phyloP scores from a whole-genome alignment of 768 basidiomycete genomes.

The Kwoniella sp. region DNA sequence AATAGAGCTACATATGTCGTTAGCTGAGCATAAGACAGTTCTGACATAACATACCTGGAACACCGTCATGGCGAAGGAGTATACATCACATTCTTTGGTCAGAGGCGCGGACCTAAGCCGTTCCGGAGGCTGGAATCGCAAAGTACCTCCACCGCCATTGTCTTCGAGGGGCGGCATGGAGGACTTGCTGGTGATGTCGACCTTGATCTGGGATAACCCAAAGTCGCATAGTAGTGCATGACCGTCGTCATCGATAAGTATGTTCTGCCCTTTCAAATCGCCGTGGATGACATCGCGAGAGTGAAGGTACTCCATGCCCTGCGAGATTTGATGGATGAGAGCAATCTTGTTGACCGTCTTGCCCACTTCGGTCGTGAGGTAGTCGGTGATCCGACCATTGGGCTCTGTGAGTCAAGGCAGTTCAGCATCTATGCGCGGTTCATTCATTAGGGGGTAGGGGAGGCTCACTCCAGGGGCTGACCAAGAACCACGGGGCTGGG shows the following conservation, averaged over 20 bases:
- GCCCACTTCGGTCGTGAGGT: slow-evolving; percentile 58
- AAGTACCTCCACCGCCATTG: slow-evolving; percentile 61
- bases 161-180: slow-evolving; percentile 58
- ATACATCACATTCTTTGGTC: slow-evolving; percentile 67
- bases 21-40: no score
- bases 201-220: slow-evolving; percentile 77
- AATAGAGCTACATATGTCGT: slow-evolving; percentile 29
- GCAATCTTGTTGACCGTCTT: slow-evolving; percentile 30
- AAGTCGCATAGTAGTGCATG: slow-evolving; percentile 79
- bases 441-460: neutral
- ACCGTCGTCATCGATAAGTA: slow-evolving; percentile 70
- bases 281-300: slow-evolving; percentile 70
- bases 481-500: slow-evolving; percentile 76
- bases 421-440: neutral
- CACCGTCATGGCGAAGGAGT: slow-evolving; percentile 68
- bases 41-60: slow-evolving; percentile 67
- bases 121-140: slow-evolving; percentile 74
- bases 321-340: slow-evolving; percentile 70
- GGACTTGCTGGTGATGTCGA: slow-evolving; percentile 65
- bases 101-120: slow-evolving; percentile 61
- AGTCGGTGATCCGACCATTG: slow-evolving; percentile 67
- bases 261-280: slow-evolving; percentile 77
- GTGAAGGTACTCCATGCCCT: slow-evolving; percentile 82
- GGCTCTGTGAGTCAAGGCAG: slow-evolving; percentile 51
- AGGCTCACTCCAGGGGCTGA: slow-evolving; percentile 65